A percentile compares a stretch with the other conserved stretches of the same genome.
These are phyloP conservation scores for Globisporangium spiculum DNA, from an alignment of 352 stramenopile genomes.

Conservation along the genomic window DNA sequence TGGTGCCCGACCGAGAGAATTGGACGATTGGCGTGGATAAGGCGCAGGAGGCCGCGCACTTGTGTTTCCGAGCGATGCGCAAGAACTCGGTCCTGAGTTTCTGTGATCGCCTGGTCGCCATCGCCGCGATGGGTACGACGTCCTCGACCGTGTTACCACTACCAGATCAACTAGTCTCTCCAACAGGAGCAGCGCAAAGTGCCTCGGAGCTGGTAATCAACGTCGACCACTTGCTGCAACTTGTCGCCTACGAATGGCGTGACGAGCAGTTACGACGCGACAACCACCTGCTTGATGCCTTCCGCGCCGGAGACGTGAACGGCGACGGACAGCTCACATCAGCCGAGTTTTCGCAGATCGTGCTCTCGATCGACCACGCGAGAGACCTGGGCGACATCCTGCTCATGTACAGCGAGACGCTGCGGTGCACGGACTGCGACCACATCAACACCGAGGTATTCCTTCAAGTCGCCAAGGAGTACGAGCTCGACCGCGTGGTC, in stretches of 20 bases:
- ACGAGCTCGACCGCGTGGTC: constrained; percentile 66
- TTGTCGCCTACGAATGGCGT: constrained; percentile 66
- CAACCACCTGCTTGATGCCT: constrained; percentile 59
- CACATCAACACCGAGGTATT: constrained; percentile 60
- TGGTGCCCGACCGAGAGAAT: constrained; percentile 63
- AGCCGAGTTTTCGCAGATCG: constrained; percentile 77
- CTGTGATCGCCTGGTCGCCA: constrained; percentile 51
- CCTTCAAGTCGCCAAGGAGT: constrained; percentile 68
- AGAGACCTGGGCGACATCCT: constrained; percentile 66
- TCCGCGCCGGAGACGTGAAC: constrained; percentile 78
- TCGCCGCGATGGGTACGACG: constrained; percentile 38
- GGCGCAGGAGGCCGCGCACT: constrained; percentile 51
- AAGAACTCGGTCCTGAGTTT: constrained; percentile 54
- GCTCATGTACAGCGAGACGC: constrained; percentile 79
- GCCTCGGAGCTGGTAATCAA: constrained; percentile 41
- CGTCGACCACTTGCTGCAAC: constrained; percentile 66
- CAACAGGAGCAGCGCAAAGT: neutral
- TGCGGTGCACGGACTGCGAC: constrained; percentile 59
- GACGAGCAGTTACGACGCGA: constrained; percentile 70
- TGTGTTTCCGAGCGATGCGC: constrained; percentile 76
- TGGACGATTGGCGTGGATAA: constrained; percentile 69
- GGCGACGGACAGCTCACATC: constrained; percentile 74
- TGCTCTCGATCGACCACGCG: constrained; percentile 69
- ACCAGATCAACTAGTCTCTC: neutral
- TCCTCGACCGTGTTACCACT: constrained; percentile 18